Evolutionary conservation across 116 monocot species (phyloP).

Genomic region (Trichopus zeylanicus): DNA sequence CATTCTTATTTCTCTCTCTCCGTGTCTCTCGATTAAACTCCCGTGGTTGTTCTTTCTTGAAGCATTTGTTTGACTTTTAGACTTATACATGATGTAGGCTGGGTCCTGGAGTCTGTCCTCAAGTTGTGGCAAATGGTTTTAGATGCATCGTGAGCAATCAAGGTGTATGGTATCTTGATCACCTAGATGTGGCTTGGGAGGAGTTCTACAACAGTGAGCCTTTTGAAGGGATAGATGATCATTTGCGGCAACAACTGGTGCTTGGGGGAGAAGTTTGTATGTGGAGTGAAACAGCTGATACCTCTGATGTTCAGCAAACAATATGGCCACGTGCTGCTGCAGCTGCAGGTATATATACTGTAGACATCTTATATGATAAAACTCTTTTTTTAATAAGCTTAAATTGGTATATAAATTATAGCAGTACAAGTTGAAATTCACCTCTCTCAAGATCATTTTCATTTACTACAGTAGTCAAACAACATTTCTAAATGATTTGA

Average conservation of each 20-base stretch:
- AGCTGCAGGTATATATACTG: conserved; percentile 80
- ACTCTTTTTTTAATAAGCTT: no score
- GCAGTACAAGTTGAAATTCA: no score
- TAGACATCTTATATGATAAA: no score
- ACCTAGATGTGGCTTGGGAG: conserved; percentile 84
- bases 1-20: background rate
- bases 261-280: conserved; percentile 98
- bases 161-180: conserved; percentile 96
- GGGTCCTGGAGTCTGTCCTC: conserved; percentile 78
- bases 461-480: no score
- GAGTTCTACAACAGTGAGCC: conserved; percentile 75
- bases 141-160: conserved; percentile 93
- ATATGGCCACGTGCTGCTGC: conserved; percentile 99
- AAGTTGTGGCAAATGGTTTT: conserved; percentile 81
- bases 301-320: conserved; percentile 88
- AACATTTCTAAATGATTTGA: no score
- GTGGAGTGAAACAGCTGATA: conserved; percentile 91
- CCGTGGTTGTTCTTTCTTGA: no score
- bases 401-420: no score
- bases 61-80: background rate
- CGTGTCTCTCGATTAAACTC: no score
- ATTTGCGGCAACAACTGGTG: conserved; percentile 62
- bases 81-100: conserved; percentile 37
- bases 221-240: conserved; percentile 69
- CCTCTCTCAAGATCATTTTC: no score